Evolutionary conservation across 2,329 filamentous ascomycete species (phyloP).

Genomic region (Chaetomium strumarium): DNA sequence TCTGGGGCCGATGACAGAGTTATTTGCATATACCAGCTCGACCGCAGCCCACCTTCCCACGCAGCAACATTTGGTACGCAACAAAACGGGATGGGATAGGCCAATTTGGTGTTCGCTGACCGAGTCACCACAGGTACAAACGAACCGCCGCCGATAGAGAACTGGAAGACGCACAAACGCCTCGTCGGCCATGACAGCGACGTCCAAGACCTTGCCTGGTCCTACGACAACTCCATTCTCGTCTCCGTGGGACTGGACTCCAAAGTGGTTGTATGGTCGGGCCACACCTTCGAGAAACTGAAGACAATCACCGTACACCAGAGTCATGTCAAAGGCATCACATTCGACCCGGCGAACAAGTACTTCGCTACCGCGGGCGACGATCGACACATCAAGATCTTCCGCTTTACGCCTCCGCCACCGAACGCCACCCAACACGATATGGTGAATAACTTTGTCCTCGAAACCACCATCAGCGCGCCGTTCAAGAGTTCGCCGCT

Average conservation of each 20-base stretch:
- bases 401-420: slow-evolving; percentile 83
- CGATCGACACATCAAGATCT: slow-evolving; percentile 93
- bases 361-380: slow-evolving; percentile 98
- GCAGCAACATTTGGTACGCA: slow-evolving; percentile 68
- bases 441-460: slow-evolving; percentile 91
- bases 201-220: slow-evolving; percentile 97
- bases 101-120: slow-evolving; percentile 5
- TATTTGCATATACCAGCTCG: slow-evolving; percentile 91
- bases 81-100: not conserved
- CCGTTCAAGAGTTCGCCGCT: slow-evolving; percentile 89
- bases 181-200: slow-evolving; percentile 97
- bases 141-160: slow-evolving; percentile 89
- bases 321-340: slow-evolving; percentile 97
- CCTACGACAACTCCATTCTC: slow-evolving; percentile 87
- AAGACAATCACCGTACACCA: slow-evolving; percentile 91
- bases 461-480: slow-evolving; percentile 82
- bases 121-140: slow-evolving; percentile 56
- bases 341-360: slow-evolving; percentile 97
- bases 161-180: slow-evolving; percentile 92
- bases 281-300: slow-evolving; percentile 94
- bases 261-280: slow-evolving; percentile 97
- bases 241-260: slow-evolving; percentile 96
- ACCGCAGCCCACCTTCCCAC: slow-evolving; percentile 71
- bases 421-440: slow-evolving; percentile 92
- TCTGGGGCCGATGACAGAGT: slow-evolving; percentile 98